Conservation (phyloP, 768 basidiomycete genomes). For the Lactarius evosmus region DNA sequence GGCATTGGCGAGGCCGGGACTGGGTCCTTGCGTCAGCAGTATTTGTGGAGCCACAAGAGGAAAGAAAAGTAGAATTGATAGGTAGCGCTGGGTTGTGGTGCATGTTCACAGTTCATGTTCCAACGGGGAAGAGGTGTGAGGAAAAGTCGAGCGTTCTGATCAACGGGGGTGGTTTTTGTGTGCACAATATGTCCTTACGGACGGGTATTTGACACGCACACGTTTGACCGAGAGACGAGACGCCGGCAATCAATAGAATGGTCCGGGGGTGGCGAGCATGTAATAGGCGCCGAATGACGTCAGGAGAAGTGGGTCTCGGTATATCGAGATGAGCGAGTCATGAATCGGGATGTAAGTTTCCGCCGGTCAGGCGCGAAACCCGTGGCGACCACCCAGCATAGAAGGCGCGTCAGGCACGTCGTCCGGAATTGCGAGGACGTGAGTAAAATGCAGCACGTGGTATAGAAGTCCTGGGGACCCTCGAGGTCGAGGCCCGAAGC, state of each 20-base stretch:
- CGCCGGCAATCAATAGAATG: constrained; percentile 1
- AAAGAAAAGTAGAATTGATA: constrained; percentile 15
- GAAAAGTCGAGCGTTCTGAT: not conserved
- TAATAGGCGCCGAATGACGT: constrained; percentile 17
- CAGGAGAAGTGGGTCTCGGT: constrained; percentile 7
- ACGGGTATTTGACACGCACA: constrained; percentile 1
- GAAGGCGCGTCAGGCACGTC: constrained; percentile 11
- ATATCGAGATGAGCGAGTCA: constrained; percentile 17
- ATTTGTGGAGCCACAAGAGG: constrained; percentile 2
- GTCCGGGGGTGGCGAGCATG: not conserved
- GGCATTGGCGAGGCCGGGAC: constrained; percentile 15
- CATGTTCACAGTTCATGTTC: not conserved
- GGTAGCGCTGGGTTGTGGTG: constrained; percentile 2
- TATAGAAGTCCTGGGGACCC: constrained; percentile 10
- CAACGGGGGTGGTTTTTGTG: not conserved
- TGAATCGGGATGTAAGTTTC: constrained; percentile 25
- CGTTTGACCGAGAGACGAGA: not conserved
- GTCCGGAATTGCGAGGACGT: not conserved
- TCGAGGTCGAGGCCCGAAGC: constrained; percentile 11
- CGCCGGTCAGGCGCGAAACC: constrained; percentile 16
- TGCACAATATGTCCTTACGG: constrained; percentile 1
- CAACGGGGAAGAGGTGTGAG: constrained; percentile 9
- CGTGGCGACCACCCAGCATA: not conserved
- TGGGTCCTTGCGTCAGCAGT: constrained; percentile 13
- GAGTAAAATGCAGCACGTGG: constrained; percentile 10